Percentiles rank a stretch among this genome's conserved stretches.
phyloP scores from a whole-genome alignment of 441 rosid species.

The Populus tomentosa region DNA sequence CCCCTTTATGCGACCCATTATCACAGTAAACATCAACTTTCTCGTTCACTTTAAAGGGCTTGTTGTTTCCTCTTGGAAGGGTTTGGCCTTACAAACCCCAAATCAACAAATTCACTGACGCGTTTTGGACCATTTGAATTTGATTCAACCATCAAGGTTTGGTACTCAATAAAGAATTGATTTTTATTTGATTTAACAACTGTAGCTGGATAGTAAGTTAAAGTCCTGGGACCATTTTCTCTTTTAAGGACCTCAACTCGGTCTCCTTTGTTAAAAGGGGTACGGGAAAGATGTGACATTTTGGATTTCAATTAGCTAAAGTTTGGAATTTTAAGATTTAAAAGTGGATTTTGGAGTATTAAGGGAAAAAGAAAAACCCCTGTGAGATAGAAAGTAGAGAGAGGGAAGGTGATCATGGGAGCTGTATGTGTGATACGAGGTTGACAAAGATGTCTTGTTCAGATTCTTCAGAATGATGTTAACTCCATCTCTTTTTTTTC shows the following conservation, averaged over 20 bases:
- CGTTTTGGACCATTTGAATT: not conserved
- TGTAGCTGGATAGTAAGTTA: constrained; percentile 33
- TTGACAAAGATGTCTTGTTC: no score
- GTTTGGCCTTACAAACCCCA: constrained; percentile 29
- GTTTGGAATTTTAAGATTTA: not conserved
- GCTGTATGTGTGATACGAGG: no score
- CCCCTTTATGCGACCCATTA: constrained; percentile 42
- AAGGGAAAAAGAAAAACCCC: not conserved
- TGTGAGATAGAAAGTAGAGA: not conserved
- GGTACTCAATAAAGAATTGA: constrained; percentile 30
- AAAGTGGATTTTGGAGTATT: not conserved
- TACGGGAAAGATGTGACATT: not conserved
- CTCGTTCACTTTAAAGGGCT: constrained; percentile 32
- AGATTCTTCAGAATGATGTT: no score
- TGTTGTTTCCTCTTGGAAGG: constrained; percentile 26
- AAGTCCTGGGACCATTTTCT: constrained; percentile 13
- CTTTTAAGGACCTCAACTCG: constrained; percentile 37
- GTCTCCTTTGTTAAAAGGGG: constrained; percentile 34
- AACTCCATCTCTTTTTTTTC: no score
- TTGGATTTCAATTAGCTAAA: not conserved
- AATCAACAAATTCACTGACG: constrained; percentile 32
- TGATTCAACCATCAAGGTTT: not conserved
- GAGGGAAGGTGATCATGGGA: not conserved
- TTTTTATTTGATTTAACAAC: constrained; percentile 29
- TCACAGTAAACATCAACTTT: constrained; percentile 40